A percentile compares a stretch with the other conserved stretches of the same genome.
These are phyloP conservation scores for Paramecium pentaurelia DNA, from an alignment of 73 alveolate genomes.

Conservation along the genomic window DNA sequence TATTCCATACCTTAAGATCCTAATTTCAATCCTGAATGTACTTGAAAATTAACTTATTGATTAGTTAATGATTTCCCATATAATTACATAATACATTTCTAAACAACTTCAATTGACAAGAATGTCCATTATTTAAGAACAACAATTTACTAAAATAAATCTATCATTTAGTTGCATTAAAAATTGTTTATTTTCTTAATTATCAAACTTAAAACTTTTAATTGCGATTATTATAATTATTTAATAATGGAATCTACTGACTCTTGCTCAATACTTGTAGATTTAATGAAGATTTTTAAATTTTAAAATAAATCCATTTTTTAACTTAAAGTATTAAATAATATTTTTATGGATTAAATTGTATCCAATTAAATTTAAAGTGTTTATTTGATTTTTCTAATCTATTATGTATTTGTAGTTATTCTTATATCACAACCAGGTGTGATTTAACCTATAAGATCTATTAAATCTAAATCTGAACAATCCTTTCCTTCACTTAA, in stretches of 20 bases:
- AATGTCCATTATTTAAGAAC: neutral
- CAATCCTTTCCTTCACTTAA: neutral
- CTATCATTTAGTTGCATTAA: neutral
- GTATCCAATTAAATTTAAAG: neutral
- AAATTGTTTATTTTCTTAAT: neutral
- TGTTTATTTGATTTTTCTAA: neutral
- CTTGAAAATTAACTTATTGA: neutral
- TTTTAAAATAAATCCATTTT: neutral
- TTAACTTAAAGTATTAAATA: neutral
- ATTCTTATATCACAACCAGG: neutral
- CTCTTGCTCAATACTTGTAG: neutral
- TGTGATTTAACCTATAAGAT: neutral
- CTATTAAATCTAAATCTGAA: neutral
- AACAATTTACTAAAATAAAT: neutral
- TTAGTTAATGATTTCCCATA: neutral
- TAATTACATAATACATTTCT: neutral
- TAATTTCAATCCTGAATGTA: neutral
- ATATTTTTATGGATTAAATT: neutral
- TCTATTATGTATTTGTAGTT: neutral
- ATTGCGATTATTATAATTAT: neutral
- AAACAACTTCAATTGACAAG: neutral
- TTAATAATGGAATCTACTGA: neutral
- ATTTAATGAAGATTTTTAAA: neutral
- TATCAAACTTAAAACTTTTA: neutral
- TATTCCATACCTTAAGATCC: neutral